Base-by-base conservation (phyloP, 805 yeast genomes). In the Ogataea pini region DNA sequence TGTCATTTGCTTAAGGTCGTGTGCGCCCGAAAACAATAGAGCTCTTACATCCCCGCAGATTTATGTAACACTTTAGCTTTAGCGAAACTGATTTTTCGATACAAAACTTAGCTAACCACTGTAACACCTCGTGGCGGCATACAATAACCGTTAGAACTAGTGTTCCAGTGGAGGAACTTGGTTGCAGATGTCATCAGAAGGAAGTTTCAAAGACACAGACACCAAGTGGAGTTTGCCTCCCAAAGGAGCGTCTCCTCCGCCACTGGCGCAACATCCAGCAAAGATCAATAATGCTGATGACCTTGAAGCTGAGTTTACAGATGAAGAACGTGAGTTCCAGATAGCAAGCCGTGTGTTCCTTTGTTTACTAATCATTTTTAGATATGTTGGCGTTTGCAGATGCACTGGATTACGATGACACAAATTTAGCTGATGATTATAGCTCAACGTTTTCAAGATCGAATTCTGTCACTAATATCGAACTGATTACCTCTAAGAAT, bases 381-480 rank as follows among this genome's bases (percentile, higher is more conserved):
- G 61, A 72, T 42, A 59, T 75, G 4, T 54, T 57, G 14, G 71
- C 71, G 0, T 74, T 74, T 46, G 61, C 60, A 17, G 63, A 65
- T 27, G 77, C 78, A 0, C 51, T 74, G 14, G 58, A 58, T 12
- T 64, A 55, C 31, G 73, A 68, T 28, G 72, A 69, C 17, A 32
- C 31, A 16, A 25, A 12, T 7, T 8, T 28, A 5, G 9, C 13
- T 18, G 54, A 46, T 14, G 54, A 49, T 17, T 34, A 14, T 7
- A 38, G 14, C 17, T 40, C 47, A 4, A 29, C 36, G 12, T 7
- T 38, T 19, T 51, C 58, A 14, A 41, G 58, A 18, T 33, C 47
- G 7, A 54, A 45, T 22, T 54, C 57, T 9, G 36, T 43, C 7
- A 17, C 48, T 24, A 52, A 45, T 29, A 38, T 46, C 9, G 58